Base-by-base conservation (phyloP, 306 rosid species). In the Ormosia emarginata region DNA sequence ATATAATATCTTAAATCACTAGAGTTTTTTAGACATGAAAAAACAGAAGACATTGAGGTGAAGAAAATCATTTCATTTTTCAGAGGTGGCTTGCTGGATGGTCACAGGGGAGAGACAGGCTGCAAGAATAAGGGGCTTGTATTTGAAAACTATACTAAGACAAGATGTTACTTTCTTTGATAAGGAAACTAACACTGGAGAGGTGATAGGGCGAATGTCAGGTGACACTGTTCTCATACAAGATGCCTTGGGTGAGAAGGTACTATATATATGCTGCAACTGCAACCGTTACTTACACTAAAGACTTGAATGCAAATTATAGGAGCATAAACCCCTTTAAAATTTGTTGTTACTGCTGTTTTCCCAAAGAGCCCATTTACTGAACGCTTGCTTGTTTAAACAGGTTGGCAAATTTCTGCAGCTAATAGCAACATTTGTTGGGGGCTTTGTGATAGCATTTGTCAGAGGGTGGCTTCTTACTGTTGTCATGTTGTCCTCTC, bases 161-260 rank as follows among this genome's bases (percentile, higher is more conserved):
- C 97, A 93, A 85, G 94, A 93, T 61, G 83, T 90, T 77, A 78
- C 85, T 84, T 93, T 91, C 89, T 93, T 93, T 70, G 97, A 93
- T 58, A 88, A 81, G 78, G 97, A 93, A 84, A 91, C 97, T 4
- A 89, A 88, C 80, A 91, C 94, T 0, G 97, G 97, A 53, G 97
- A 93, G 80, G 97, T 93, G n/a, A 78, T 93, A 34, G 95, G 92
- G 44, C 77, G 97, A 80, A 93, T 93, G 97, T 93, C 97, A 3
- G 97, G 97, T 7, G 97, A 93, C 83, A 91, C 97, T 52, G 89
- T 93, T 77, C 94, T 91, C 77, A 93, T 93, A 47, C 97, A 93
- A 88, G 97, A 93, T 36, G 97, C 97, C 85, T 89, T 93, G 95
- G 97, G 95, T 9, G 97, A 93, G 85, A 91, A 91, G 96, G 96